Conservation (phyloP, 345 rosid species). For the Garcia nutans region DNA sequence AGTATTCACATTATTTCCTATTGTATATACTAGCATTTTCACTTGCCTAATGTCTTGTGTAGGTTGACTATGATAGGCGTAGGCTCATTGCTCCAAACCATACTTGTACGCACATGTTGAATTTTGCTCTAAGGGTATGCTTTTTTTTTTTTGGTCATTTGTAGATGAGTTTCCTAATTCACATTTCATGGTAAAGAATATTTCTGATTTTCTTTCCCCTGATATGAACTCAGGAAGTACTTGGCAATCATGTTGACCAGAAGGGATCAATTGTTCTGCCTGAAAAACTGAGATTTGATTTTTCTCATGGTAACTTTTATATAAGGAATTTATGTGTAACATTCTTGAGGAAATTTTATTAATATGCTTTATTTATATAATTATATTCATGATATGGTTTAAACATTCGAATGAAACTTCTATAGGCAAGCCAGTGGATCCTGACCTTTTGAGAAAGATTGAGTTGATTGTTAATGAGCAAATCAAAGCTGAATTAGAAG, state of each 20-base stretch:
- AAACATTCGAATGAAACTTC: constrained; percentile 17
- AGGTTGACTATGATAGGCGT: constrained; percentile 96
- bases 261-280: constrained; percentile 98
- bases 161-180: not conserved
- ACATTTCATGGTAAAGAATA: not conserved
- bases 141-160: not conserved
- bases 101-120: constrained; percentile 96
- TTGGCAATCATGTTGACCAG: constrained; percentile 94
- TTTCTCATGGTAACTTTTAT: constrained; percentile 75
- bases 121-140: constrained; percentile 86
- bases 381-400: constrained; percentile 13
- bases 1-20: not conserved
- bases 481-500: constrained; percentile 81
- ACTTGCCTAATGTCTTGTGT: constrained; percentile 16
- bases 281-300: constrained; percentile 93
- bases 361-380: not conserved
- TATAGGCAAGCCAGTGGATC: constrained; percentile 81
- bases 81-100: constrained; percentile 91
- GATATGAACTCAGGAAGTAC: constrained; percentile 65
- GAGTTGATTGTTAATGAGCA: constrained; percentile 88
- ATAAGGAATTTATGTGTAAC: not conserved
- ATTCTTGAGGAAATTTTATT: not conserved
- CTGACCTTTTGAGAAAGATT: constrained; percentile 67
- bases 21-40: not conserved
- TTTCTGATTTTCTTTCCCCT: not conserved